A percentile compares a stretch with the other conserved stretches of the same genome.
These are phyloP conservation scores for Pseudogymnoascus sp. DNA, from an alignment of 2,329 filamentous ascomycete genomes.

Conservation along the genomic window DNA sequence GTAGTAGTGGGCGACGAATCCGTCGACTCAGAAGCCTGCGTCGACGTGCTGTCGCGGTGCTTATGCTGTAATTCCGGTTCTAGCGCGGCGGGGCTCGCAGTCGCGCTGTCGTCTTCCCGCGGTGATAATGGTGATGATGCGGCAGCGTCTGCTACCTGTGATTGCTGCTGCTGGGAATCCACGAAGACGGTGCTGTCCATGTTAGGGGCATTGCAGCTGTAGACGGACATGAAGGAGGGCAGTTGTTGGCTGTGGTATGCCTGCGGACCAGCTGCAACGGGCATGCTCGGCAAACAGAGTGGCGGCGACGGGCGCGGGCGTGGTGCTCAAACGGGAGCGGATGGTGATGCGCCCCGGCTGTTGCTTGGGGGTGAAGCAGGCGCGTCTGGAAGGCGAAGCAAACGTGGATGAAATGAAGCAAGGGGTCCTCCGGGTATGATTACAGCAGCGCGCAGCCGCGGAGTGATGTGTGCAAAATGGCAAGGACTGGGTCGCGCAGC, in stretches of 20 bases:
- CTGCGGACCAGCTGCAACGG: slow-evolving; percentile 53
- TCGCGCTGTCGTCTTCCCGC: background rate
- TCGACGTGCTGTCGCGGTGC: slow-evolving; percentile 71
- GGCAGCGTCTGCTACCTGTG: background rate
- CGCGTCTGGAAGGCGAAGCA: background rate
- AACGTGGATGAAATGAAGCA: background rate
- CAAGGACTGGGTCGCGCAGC: background rate
- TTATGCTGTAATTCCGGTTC: slow-evolving; percentile 44
- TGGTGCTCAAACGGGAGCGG: background rate
- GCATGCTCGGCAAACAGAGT: slow-evolving; percentile 45
- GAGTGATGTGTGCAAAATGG: background rate
- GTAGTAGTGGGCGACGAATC: slow-evolving; percentile 95
- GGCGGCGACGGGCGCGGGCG: background rate
- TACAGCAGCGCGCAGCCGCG: background rate
- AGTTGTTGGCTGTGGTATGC: slow-evolving; percentile 64
- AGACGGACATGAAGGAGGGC: slow-evolving; percentile 70
- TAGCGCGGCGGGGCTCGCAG: slow-evolving; percentile 12
- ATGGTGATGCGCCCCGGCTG: background rate
- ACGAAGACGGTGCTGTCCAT: slow-evolving; percentile 14
- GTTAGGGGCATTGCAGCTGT: slow-evolving; percentile 44
- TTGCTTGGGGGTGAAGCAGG: background rate
- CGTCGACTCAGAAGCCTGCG: slow-evolving; percentile 72
- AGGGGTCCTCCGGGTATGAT: background rate
- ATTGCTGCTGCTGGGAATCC: background rate
- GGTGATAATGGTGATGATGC: slow-evolving; percentile 16